Conservation (phyloP, 805 yeast genomes). For the Yarrowia sp. region DNA sequence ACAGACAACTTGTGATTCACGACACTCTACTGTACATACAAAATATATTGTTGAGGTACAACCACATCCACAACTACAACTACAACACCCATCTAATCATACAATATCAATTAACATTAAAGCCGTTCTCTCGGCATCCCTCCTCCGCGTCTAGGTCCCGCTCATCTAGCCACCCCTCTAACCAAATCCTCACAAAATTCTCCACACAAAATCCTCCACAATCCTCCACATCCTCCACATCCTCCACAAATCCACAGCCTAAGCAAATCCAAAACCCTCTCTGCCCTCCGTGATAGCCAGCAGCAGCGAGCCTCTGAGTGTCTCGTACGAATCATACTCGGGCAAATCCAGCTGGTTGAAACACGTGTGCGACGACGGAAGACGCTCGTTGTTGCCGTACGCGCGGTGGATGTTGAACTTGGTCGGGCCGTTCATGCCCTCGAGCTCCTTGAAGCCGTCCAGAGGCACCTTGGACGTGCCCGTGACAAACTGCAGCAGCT, state of each 20-base stretch:
- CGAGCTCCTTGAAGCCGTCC: slow-evolving; percentile 85
- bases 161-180: too few species aligned
- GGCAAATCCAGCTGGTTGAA: slow-evolving; percentile 94
- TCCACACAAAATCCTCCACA: too few species aligned
- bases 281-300: slow-evolving; percentile 91
- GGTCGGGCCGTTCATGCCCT: slow-evolving; percentile 81
- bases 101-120: slow-evolving; percentile 10
- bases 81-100: background rate
- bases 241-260: slow-evolving; percentile 44
- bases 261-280: slow-evolving; percentile 92
- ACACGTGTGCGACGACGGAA: slow-evolving; percentile 96
- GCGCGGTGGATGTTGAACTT: slow-evolving; percentile 89
- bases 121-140: too few species aligned
- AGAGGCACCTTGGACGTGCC: slow-evolving; percentile 97
- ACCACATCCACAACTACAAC: background rate
- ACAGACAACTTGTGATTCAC: too few species aligned
- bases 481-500: slow-evolving; percentile 89
- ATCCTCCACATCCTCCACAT: background rate
- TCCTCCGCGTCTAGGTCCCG: too few species aligned
- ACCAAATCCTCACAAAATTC: too few species aligned
- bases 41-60: too few species aligned
- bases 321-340: slow-evolving; percentile 84
- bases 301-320: slow-evolving; percentile 73
- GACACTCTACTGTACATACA: too few species aligned
- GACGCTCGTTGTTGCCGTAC: slow-evolving; percentile 76